These are phyloP conservation scores for Backusella tarrabulga DNA, from an alignment of 192 early-diverging fungal species.

Conservation along the genomic window DNA sequence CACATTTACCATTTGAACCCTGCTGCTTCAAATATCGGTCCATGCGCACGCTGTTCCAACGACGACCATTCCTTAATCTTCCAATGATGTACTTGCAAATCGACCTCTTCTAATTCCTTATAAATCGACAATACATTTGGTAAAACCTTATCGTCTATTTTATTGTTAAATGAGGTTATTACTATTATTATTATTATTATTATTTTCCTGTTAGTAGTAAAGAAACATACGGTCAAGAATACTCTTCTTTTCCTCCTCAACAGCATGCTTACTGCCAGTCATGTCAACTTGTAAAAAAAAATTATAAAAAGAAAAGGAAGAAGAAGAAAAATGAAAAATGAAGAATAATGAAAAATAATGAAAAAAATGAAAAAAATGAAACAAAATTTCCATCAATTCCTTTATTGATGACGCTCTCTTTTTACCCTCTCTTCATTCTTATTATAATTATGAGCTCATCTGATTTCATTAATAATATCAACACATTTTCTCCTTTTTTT, in stretches of 20 bases:
- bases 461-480: neutral
- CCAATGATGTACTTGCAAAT: constrained; percentile 16
- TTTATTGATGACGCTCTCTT: neutral
- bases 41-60: constrained; percentile 6
- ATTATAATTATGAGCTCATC: neutral
- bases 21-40: constrained; percentile 17
- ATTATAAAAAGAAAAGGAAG: neutral
- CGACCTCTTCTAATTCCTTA: constrained; percentile 13
- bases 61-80: constrained; percentile 14
- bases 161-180: neutral
- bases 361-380: neutral
- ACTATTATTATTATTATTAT: neutral
- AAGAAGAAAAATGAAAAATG: too few species aligned
- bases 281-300: neutral
- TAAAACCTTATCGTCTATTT: neutral
- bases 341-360: neutral
- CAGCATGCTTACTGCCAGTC: neutral
- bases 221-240: neutral
- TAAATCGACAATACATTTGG: neutral
- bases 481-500: neutral
- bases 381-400: neutral
- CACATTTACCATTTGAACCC: constrained; percentile 18
- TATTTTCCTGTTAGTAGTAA: neutral
- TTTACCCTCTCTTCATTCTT: neutral
- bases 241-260: neutral